Conservation (phyloP, 2,329 filamentous ascomycete species). For the Juglanconis juglandina region DNA sequence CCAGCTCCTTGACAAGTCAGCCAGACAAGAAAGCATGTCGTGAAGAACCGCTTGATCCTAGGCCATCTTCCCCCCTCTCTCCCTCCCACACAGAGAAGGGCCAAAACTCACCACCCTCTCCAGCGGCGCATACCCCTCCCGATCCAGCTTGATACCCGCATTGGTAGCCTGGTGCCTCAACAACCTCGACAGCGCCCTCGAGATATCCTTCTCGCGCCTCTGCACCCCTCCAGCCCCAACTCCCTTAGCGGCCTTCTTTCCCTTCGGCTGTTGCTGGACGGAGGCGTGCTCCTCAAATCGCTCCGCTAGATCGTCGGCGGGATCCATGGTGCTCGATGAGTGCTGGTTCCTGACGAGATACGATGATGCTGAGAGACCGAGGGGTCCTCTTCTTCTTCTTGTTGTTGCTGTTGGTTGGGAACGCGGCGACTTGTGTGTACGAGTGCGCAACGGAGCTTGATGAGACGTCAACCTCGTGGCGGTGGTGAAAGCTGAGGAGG, state of each 20-base stretch:
- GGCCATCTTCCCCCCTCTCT: no score
- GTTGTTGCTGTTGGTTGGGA: no score
- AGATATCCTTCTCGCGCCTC: slow-evolving; percentile 46
- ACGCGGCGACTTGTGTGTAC: no score
- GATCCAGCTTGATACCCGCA: slow-evolving; percentile 55
- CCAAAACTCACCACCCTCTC: slow-evolving; percentile 53
- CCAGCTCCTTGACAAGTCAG: neutral
- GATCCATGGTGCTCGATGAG: slow-evolving; percentile 5
- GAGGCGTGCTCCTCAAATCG: slow-evolving; percentile 18
- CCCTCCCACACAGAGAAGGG: neutral
- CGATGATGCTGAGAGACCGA: neutral
- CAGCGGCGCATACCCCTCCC: slow-evolving; percentile 56
- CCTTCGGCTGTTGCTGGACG: slow-evolving; percentile 6
- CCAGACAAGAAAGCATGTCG: no score
- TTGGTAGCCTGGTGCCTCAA: slow-evolving; percentile 55
- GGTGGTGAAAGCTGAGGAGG: no score
- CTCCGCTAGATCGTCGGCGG: slow-evolving; percentile 14
- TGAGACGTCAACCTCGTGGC: no score
- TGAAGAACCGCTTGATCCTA: no score
- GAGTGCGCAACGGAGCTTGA: no score
- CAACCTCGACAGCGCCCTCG: slow-evolving; percentile 51
- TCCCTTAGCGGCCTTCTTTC: slow-evolving; percentile 27
- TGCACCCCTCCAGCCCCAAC: slow-evolving; percentile 27
- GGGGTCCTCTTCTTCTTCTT: neutral
- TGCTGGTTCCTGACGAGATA: neutral